These are phyloP conservation scores for Mycena crocata DNA, from an alignment of 768 basidiomycete genomes.

Conservation along the genomic window DNA sequence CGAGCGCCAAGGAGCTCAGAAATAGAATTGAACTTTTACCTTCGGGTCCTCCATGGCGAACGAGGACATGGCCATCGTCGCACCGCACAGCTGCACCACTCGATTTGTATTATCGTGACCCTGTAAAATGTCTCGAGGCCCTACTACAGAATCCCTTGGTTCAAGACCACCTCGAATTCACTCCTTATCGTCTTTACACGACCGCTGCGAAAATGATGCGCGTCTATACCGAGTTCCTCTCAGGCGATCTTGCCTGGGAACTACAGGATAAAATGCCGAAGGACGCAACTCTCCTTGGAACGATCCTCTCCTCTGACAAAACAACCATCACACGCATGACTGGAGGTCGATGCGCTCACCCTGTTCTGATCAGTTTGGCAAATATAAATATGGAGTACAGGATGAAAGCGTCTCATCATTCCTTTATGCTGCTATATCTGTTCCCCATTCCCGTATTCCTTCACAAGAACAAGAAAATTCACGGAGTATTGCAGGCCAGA, in stretches of 20 bases:
- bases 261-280: slow-evolving; percentile 28
- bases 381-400: slow-evolving; percentile 30
- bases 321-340: slow-evolving; percentile 36
- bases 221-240: slow-evolving; percentile 35
- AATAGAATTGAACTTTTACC: background rate
- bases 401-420: slow-evolving; percentile 31
- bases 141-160: slow-evolving; percentile 3
- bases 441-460: too few species aligned
- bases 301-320: too few species aligned
- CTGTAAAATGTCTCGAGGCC: background rate
- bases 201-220: slow-evolving; percentile 20
- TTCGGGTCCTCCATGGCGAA: slow-evolving; percentile 2
- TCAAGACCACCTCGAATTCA: background rate
- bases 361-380: slow-evolving; percentile 27
- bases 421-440: too few species aligned
- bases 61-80: background rate
- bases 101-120: slow-evolving; percentile 4
- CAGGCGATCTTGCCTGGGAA: too few species aligned
- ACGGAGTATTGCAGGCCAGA: slow-evolving; percentile 30
- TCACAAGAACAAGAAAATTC: too few species aligned
- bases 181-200: slow-evolving; percentile 27
- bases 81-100: background rate
- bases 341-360: slow-evolving; percentile 27
- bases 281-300: slow-evolving; percentile 34
- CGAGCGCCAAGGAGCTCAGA: background rate